Conservation (phyloP, 108 stramenopile species). For the Tribonema minus region DNA sequence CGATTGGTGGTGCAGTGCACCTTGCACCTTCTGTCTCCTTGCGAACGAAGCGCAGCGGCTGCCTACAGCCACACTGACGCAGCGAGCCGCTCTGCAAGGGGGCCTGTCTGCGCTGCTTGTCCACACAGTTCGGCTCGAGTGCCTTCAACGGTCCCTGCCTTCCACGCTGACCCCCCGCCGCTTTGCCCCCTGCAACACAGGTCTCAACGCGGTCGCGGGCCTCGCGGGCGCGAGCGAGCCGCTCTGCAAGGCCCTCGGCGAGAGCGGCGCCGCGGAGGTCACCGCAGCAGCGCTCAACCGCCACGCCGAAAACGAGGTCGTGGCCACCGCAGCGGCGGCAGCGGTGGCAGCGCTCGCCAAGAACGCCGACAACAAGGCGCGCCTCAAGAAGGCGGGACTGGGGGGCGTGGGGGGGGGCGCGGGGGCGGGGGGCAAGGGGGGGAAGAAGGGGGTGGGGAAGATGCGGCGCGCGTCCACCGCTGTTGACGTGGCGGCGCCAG, state of each 20-base stretch:
- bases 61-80: no score
- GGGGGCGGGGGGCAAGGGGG: not conserved
- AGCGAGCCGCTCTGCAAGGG: no score
- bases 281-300: not conserved
- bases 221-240: not conserved
- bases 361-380: not conserved
- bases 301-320: not conserved
- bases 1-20: no score
- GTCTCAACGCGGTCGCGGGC: not conserved
- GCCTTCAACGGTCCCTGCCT: no score
- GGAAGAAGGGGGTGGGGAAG: not conserved
- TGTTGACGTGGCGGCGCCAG: no score
- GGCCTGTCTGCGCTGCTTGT: no score
- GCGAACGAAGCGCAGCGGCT: no score
- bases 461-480: no score
- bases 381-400: not conserved
- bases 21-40: no score
- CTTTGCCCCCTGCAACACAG: no score
- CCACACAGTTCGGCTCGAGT: no score
- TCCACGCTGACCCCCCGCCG: no score
- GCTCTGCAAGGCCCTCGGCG: not conserved
- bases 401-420: not conserved
- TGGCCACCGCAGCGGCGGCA: not conserved
- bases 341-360: not conserved
- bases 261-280: not conserved